A percentile compares a stretch with the other conserved stretches of the same genome.
Conservation (phyloP, 345 rosid species). For the Clausena lansium region DNA sequence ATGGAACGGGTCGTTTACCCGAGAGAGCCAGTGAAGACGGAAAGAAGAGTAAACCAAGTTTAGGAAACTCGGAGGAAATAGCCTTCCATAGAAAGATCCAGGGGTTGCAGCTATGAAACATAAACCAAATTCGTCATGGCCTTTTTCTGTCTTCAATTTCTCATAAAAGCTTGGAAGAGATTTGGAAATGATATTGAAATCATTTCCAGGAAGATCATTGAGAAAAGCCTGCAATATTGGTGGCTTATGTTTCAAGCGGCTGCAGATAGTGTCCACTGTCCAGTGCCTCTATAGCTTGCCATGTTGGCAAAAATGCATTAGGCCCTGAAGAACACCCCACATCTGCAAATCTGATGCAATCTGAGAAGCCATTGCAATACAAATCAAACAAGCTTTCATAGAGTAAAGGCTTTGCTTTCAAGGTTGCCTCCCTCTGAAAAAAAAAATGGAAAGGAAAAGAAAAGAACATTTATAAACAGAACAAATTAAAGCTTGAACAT, state of each 20-base stretch:
- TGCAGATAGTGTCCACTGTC: neutral
- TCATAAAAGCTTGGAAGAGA: constrained; percentile 14
- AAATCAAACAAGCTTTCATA: neutral
- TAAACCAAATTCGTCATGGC: neutral
- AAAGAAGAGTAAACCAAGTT: constrained; percentile 25
- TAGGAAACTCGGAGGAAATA: constrained; percentile 18
- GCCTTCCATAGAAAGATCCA: constrained; percentile 25
- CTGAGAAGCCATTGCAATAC: neutral
- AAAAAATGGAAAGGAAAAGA: too few relatives aligned
- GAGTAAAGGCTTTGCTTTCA: neutral
- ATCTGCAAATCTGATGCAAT: constrained; percentile 11
- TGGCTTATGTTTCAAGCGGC: neutral
- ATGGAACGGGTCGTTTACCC: neutral
- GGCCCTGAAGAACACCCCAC: constrained; percentile 13
- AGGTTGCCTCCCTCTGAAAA: neutral
- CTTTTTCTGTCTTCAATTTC: constrained; percentile 4
- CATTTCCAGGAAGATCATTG: constrained; percentile 29
- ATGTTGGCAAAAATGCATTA: constrained; percentile 1
- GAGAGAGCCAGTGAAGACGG: constrained; percentile 21
- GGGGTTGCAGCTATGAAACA: constrained; percentile 23
- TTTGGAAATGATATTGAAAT: constrained; percentile 21
- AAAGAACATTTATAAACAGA: neutral
- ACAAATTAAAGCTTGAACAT: neutral
- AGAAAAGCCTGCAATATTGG: constrained; percentile 8
- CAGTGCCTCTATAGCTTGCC: neutral